These are phyloP conservation scores for Elaphomyces granulatus DNA, from an alignment of 495 filamentous ascomycete species.

Conservation along the genomic window DNA sequence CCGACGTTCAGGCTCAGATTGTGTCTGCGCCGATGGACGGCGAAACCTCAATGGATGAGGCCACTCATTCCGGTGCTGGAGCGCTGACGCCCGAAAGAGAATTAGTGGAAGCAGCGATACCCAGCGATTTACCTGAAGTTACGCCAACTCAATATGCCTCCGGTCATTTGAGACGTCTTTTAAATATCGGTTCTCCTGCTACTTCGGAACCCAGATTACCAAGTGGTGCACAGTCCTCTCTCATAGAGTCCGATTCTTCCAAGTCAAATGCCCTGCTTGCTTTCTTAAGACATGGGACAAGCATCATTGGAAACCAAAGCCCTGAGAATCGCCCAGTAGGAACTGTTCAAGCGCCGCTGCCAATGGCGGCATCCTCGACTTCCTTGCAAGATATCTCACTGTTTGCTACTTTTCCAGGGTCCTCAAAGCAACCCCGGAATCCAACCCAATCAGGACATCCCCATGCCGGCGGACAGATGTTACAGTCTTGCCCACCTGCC, in stretches of 20 bases:
- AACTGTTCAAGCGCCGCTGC: neutral
- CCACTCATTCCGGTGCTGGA: constrained; percentile 7
- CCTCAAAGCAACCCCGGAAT: too few relatives aligned
- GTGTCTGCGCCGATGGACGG: constrained; percentile 14
- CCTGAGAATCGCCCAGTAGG: neutral
- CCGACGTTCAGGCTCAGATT: constrained; percentile 32
- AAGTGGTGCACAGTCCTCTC: too few relatives aligned
- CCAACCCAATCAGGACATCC: too few relatives aligned
- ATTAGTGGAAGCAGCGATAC: constrained; percentile 12
- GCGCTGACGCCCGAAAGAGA: constrained; percentile 8
- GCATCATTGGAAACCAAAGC: constrained; percentile 11
- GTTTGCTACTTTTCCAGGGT: too few relatives aligned
- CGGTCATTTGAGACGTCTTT: constrained; percentile 44
- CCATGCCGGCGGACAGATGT: too few relatives aligned
- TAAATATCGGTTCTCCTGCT: constrained; percentile 40
- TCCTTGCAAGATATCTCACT: too few relatives aligned
- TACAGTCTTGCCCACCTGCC: too few relatives aligned
- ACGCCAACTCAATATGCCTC: constrained; percentile 36
- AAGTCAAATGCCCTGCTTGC: constrained; percentile 43
- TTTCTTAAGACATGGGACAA: constrained; percentile 38
- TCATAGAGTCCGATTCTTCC: constrained; percentile 14
- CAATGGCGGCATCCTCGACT: too few relatives aligned
- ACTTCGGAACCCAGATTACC: constrained; percentile 7
- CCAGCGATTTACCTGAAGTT: constrained; percentile 31
- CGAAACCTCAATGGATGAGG: constrained; percentile 28